Base-by-base conservation (phyloP, 352 stramenopile genomes). In the Pythium dissimile region DNA sequence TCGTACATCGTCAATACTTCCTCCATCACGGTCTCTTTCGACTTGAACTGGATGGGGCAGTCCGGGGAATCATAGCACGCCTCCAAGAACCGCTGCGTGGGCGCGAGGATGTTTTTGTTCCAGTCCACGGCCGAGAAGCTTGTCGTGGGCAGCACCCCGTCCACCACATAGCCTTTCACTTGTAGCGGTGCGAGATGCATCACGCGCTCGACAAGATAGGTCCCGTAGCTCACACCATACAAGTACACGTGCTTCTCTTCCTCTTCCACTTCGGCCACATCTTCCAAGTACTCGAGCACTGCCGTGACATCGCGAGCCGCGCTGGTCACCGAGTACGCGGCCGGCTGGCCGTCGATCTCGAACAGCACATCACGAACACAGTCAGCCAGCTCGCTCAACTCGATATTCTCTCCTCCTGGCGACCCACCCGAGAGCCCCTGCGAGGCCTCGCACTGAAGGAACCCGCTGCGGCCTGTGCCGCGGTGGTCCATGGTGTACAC, bases 401-500 rank as follows among this genome's bases (percentile, higher is more conserved):
- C 42, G n/a, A 78, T 32, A 0, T 34, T 2, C 2, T 37, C 24
- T 3, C 74, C 69, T 1, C 34, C n/a, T 0, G 56, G 62, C 16
- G 60, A 66, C 1, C 66, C 64, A 1, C 15, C 15, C 0, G 63
- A 34, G 10, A 48, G 50, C 13, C 69, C 72, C 51, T 81, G 63
- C 0, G 74, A 64, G 1, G 71, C 74, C 6, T 72, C 41, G 37
- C 72, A 84, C 38, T 71, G 49, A 12, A 84, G 50, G 27, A 70
- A 68, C 15, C 30, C 55, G 47, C 71, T 80, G 11, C 74, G 66
- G 1, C 69, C 74, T 3, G 74, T 81, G 38, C 74, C 74, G 16
- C 72, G 74, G 39, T 84, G 74, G 54, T 81, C 74, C 48, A 84
- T 59, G 13, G 74, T 81, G 67, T 87, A 87, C n/a, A 84, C 54